These are phyloP conservation scores for Imleria badia DNA, from an alignment of 768 basidiomycete species.

Conservation along the genomic window DNA sequence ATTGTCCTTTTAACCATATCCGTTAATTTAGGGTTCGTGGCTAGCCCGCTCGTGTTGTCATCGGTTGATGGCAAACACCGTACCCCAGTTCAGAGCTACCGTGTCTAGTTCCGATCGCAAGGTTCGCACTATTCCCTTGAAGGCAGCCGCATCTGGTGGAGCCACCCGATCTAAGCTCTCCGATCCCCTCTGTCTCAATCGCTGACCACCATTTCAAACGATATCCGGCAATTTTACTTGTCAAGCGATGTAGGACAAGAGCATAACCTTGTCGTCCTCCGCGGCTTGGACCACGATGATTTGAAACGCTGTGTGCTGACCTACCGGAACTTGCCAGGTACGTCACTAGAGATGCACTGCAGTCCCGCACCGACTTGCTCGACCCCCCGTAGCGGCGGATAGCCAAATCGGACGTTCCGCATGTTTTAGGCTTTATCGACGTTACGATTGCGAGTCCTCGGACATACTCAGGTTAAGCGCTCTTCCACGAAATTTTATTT, in stretches of 20 bases:
- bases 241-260: slow-evolving; percentile 7
- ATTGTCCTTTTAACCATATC: slow-evolving; percentile 27
- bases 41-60: slow-evolving; percentile 11
- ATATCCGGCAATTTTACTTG: not conserved
- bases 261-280: slow-evolving; percentile 18
- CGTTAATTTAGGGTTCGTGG: slow-evolving; percentile 32
- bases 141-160: slow-evolving; percentile 18
- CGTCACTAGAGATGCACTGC: not conserved
- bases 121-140: slow-evolving; percentile 14
- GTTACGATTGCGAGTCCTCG: not conserved
- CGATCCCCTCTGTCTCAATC: slow-evolving; percentile 5
- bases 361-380: not conserved
- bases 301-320: slow-evolving; percentile 16
- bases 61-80: slow-evolving; percentile 21
- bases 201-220: not conserved
- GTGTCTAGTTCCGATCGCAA: slow-evolving; percentile 8
- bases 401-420: not conserved
- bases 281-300: slow-evolving; percentile 27
- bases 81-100: slow-evolving; percentile 16
- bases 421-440: not conserved
- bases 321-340: slow-evolving; percentile 14
- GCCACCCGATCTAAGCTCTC: slow-evolving; percentile 20
- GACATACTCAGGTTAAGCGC: not conserved
- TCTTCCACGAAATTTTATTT: not conserved
- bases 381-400: not conserved